Evolutionary conservation across 2,329 filamentous ascomycete species (phyloP).

Genomic region (Pseudogymnoascus sp.): DNA sequence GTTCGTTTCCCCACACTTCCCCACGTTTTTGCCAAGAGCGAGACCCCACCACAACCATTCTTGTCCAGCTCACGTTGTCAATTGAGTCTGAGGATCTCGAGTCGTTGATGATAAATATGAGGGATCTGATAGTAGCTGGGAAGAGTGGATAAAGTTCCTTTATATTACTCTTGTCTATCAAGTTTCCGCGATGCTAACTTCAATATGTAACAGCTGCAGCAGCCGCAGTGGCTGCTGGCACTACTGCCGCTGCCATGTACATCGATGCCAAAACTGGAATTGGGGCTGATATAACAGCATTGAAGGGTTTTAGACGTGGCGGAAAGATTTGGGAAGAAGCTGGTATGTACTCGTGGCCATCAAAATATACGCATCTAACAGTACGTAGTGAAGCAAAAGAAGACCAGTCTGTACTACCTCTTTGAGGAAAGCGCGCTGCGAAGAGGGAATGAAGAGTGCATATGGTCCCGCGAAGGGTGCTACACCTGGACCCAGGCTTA

Average conservation of each 20-base stretch:
- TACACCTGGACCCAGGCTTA: constrained; percentile 52
- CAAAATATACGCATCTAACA: constrained; percentile 10
- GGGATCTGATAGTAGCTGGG: not conserved
- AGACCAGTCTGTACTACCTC: constrained; percentile 55
- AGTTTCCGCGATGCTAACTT: not conserved
- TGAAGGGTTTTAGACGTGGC: constrained; percentile 37
- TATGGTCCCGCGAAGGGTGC: constrained; percentile 57
- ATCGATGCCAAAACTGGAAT: constrained; percentile 63
- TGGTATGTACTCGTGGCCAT: constrained; percentile 31
- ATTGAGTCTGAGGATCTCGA: not conserved
- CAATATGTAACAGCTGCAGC: constrained; percentile 17
- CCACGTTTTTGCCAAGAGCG: not conserved
- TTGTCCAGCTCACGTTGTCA: not conserved
- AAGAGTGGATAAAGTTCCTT: not conserved
- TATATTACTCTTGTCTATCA: not conserved
- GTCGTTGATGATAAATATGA: not conserved
- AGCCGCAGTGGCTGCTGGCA: constrained; percentile 26
- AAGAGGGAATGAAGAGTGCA: constrained; percentile 45
- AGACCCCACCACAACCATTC: not conserved
- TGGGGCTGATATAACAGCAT: constrained; percentile 45
- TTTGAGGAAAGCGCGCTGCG: constrained; percentile 49
- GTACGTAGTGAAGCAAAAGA: constrained; percentile 39
- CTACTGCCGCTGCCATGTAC: constrained; percentile 45
- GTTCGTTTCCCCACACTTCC: constrained; percentile 7
- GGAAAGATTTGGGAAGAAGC: constrained; percentile 40